Conservation (phyloP, 441 rosid genomes). For the Populus trichocarpa region DNA sequence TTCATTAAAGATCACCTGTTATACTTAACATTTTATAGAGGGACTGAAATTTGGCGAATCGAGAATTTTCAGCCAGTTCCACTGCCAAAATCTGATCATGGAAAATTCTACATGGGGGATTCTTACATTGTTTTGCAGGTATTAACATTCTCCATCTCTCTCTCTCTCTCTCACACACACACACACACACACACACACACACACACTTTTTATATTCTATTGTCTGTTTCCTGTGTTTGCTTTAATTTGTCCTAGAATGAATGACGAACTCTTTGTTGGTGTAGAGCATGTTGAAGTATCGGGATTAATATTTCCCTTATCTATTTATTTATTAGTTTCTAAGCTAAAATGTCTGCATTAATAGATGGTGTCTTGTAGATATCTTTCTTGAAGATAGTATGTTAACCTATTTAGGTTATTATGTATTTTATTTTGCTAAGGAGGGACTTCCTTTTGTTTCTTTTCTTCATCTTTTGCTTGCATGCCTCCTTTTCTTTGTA, state of each 20-base stretch:
- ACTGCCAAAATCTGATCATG: conserved; percentile 80
- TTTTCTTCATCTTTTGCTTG: not conserved
- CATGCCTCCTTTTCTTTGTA: conserved; percentile 26
- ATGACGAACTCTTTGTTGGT: not conserved
- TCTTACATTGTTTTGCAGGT: conserved; percentile 94
- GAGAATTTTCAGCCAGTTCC: conserved; percentile 93
- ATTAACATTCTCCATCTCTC: conserved; percentile 2
- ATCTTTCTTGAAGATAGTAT: not conserved
- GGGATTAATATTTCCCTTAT: not conserved
- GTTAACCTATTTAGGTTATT: no score
- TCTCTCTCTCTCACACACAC: not conserved
- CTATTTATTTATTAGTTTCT: not conserved
- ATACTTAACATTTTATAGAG: conserved; percentile 66
- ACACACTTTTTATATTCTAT: not conserved
- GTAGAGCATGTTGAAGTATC: not conserved
- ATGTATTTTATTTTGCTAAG: not conserved
- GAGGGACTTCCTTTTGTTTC: conserved; percentile 11
- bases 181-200: not conserved
- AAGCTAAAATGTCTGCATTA: not conserved
- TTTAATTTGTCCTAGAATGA: not conserved
- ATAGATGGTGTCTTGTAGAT: not conserved
- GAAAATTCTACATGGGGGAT: conserved; percentile 95
- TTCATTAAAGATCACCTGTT: conserved; percentile 24
- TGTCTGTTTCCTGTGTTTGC: not conserved
- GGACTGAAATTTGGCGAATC: conserved; percentile 96